These are phyloP conservation scores for Hanseniaspora singularis DNA, from an alignment of 805 yeast genomes.

Conservation along the genomic window DNA sequence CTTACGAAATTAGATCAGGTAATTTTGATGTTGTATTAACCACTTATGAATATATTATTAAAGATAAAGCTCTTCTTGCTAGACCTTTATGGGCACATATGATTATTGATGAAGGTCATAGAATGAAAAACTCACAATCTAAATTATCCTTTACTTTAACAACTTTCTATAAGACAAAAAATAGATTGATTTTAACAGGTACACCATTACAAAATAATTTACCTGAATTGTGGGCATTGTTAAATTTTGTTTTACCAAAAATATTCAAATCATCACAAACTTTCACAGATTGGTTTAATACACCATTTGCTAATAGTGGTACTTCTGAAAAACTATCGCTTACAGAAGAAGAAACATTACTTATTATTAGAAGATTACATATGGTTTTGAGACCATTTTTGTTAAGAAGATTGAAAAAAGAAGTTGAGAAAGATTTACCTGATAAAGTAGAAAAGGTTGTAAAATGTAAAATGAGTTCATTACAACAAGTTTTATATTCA, in stretches of 20 bases:
- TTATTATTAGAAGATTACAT: constrained; percentile 74
- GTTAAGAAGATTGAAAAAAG: constrained; percentile 71
- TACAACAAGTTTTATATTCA: constrained; percentile 58
- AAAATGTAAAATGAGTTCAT: constrained; percentile 63
- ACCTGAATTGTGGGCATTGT: constrained; percentile 76
- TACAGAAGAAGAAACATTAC: constrained; percentile 74
- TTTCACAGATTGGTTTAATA: constrained; percentile 82
- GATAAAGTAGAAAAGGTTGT: constrained; percentile 73
- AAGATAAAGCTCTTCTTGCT: constrained; percentile 58
- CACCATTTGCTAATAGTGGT: constrained; percentile 79
- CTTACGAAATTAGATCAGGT: constrained; percentile 51
- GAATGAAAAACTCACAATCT: constrained; percentile 72
- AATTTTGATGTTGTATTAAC: constrained; percentile 68
- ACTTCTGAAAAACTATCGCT: constrained; percentile 67
- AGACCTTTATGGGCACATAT: constrained; percentile 71
- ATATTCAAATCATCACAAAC: constrained; percentile 77
- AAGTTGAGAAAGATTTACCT: constrained; percentile 77
- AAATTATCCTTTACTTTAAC: constrained; percentile 62
- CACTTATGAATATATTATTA: constrained; percentile 69
- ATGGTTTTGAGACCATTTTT: constrained; percentile 77
- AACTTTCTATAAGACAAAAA: constrained; percentile 59
- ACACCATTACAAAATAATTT: constrained; percentile 76
- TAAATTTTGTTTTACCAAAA: constrained; percentile 71
- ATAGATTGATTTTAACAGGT: constrained; percentile 74
- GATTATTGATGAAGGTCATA: constrained; percentile 85